Conservation (phyloP, 371 early-diverging fungal genomes). For the Nematocida homosporus region DNA sequence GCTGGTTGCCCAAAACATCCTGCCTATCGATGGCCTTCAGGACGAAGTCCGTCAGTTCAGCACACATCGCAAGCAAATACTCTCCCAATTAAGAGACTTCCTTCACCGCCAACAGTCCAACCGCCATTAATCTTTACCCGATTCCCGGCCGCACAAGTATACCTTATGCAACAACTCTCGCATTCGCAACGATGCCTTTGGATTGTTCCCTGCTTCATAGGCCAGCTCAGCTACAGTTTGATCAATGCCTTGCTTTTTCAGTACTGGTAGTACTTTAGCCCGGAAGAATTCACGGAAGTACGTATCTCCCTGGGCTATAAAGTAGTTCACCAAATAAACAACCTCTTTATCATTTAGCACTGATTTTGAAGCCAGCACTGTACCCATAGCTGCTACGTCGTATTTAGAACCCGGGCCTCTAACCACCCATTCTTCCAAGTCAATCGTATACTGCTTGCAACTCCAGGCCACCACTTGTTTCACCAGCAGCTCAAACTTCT, state of each 20-base stretch:
- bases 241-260: conserved; percentile 3
- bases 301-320: conserved; percentile 7
- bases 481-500: conserved; percentile 34
- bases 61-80: conserved; percentile 36
- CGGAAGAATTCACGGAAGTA: conserved; percentile 46
- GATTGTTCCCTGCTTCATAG: conserved; percentile 21
- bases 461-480: background rate
- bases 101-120: background rate
- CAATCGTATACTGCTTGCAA: background rate
- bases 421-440: conserved; percentile 15
- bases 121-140: background rate
- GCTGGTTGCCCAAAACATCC: conserved; percentile 13
- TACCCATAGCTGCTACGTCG: conserved; percentile 18
- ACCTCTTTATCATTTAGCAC: conserved; percentile 1
- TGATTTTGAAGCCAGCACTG: conserved; percentile 1
- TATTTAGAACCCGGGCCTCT: conserved; percentile 39
- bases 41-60: conserved; percentile 42
- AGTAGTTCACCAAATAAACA: conserved; percentile 16
- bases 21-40: conserved; percentile 10
- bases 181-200: background rate
- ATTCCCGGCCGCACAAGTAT: background rate
- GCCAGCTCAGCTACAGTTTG: conserved; percentile 15
- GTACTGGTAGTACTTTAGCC: conserved; percentile 10
- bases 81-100: conserved; percentile 8
- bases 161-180: conserved; percentile 18